Base-by-base conservation (phyloP, 2,329 filamentous ascomycete species). In the Pseudopithomyces maydicus region DNA sequence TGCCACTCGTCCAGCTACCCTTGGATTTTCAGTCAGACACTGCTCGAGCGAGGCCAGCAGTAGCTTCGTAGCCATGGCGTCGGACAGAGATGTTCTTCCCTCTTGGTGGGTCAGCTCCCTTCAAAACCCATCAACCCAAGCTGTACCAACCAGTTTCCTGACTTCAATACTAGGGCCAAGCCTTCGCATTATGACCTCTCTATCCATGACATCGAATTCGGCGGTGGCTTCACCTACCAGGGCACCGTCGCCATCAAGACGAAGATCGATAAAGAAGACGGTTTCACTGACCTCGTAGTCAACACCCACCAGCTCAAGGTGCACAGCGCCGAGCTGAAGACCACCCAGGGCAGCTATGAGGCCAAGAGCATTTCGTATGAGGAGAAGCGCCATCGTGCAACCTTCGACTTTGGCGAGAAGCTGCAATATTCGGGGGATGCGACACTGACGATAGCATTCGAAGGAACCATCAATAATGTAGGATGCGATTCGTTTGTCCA, bases 231-330 rank as follows among this genome's bases (percentile, higher is more conserved):
- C 88, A 87, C 85, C 58, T 99, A 94, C 81, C 87, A 94, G 79
- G 95, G 95, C 64, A 87, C 84, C 19, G 91, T 97, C 62, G 89
- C 86, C 63, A 96, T 99, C 74, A 85, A 90, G 65, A 83, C 89
- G 57, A 86, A 89, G 57, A 83, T 98, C 74, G 83, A 84, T 64
- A 86, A 88, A 73, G 80, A 88, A 33, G 68, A 68, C 55, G 65
- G 66, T 46, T 90, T 89, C 63, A 90, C 85, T 69, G 85, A 92
- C 65, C 87, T 99, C 60, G 86, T 90, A 41, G 81, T 98, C 75
- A 99, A 99, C 78, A 83, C 90, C 42, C 86, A 95, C 70, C 88
- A 97, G 74, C 84, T 99, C 68, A 90, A 90, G 72, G 84, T 98
- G 38, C 82, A 88, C 62, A 82, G 81, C 59, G 88, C 85, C 2